Evolutionary conservation across 78 protist genomes (phyloP).

Genomic region (Isochrysis galbana): DNA sequence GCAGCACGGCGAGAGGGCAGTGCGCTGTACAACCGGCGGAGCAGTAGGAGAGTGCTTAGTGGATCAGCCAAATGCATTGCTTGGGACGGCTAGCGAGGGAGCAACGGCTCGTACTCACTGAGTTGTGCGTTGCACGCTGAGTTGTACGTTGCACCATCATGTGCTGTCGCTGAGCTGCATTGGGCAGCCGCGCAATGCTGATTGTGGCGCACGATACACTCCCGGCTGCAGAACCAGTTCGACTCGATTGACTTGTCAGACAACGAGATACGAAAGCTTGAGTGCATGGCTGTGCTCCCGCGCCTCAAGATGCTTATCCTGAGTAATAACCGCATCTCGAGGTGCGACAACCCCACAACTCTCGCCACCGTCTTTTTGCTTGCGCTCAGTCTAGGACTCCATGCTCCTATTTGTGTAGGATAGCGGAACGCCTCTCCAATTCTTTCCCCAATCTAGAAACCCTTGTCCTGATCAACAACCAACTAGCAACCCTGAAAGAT

Average conservation of each 20-base stretch:
- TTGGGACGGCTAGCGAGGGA: not conserved
- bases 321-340: slow-evolving; percentile 72
- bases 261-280: slow-evolving; percentile 77
- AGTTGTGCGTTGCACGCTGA: not conserved
- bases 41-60: too few species aligned
- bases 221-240: slow-evolving; percentile 78
- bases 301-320: slow-evolving; percentile 72
- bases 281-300: slow-evolving; percentile 71
- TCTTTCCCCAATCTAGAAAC: slow-evolving; percentile 53
- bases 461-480: slow-evolving; percentile 70
- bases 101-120: not conserved
- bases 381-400: too few species aligned
- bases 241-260: slow-evolving; percentile 88
- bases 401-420: too few species aligned
- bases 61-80: too few species aligned
- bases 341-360: not conserved
- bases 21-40: too few species aligned
- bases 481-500: slow-evolving; percentile 4
- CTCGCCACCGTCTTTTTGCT: not conserved
- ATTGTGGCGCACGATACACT: too few species aligned
- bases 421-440: not conserved
- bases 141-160: not conserved
- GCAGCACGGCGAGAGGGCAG: too few species aligned
- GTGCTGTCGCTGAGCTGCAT: not conserved
- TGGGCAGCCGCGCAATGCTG: too few species aligned